phyloP scores from a whole-genome alignment of 176 grass and related monocot species.

The Poa annua region DNA sequence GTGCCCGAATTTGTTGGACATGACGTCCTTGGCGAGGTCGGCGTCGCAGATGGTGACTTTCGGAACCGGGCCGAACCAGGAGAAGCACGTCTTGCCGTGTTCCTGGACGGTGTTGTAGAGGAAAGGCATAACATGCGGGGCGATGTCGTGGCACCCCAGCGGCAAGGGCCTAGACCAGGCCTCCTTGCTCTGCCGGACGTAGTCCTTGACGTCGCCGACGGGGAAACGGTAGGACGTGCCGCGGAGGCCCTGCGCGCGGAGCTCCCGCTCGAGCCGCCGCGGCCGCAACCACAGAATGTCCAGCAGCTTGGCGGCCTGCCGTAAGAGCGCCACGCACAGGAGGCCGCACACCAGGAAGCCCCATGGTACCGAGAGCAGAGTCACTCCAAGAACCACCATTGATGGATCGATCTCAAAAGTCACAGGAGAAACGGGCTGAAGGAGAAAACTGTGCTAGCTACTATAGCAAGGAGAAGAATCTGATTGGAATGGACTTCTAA shows the following conservation, averaged over 20 bases:
- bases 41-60: conserved; percentile 53
- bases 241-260: conserved; percentile 58
- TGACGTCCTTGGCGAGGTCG: conserved; percentile 45
- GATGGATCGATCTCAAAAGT: background rate
- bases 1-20: conserved; percentile 57
- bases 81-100: conserved; percentile 48
- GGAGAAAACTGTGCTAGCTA: background rate
- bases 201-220: conserved; percentile 48
- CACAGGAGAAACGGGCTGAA: background rate
- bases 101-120: conserved; percentile 42
- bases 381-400: conserved; percentile 25
- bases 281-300: conserved; percentile 51
- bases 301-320: conserved; percentile 38
- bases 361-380: conserved; percentile 21
- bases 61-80: conserved; percentile 62
- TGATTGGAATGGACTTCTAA: conserved; percentile 11
- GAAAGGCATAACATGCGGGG: conserved; percentile 44
- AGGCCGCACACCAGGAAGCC: conserved; percentile 35
- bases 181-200: conserved; percentile 31
- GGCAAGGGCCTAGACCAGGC: conserved; percentile 48
- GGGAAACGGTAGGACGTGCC: conserved; percentile 57
- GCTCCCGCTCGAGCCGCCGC: conserved; percentile 48
- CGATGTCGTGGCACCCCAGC: conserved; percentile 56
- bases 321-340: conserved; percentile 31
- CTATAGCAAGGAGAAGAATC: no score